Conservation (phyloP, 139 green algal genomes). For the Asterochloris erici region DNA sequence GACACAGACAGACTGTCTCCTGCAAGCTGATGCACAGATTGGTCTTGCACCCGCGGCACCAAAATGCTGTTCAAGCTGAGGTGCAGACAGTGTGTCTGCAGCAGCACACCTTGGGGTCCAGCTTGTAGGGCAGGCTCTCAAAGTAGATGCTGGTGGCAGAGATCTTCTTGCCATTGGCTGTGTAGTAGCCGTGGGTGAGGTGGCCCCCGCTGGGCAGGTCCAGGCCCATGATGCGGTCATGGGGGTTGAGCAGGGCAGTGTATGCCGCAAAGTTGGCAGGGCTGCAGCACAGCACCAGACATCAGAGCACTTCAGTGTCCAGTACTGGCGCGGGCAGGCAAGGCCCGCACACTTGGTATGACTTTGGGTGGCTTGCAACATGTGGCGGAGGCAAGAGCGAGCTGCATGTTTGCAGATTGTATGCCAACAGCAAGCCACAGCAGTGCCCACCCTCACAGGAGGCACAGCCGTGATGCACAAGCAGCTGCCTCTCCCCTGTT, state of each 20-base stretch:
- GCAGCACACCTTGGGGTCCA: slow-evolving; percentile 61
- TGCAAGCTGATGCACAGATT: too few relatives aligned
- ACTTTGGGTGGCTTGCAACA: background rate
- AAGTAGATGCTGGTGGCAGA: slow-evolving; percentile 89
- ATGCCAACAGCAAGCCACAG: too few relatives aligned
- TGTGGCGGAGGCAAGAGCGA: too few relatives aligned
- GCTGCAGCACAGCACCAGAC: slow-evolving; percentile 31
- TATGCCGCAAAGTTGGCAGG: slow-evolving; percentile 98
- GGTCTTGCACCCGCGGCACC: too few relatives aligned
- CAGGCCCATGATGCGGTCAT: slow-evolving; percentile 88
- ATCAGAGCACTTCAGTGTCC: background rate
- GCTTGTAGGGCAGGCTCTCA: slow-evolving; percentile 90
- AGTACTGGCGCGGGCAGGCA: background rate
- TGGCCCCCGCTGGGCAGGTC: slow-evolving; percentile 84
- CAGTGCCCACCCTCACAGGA: too few relatives aligned
- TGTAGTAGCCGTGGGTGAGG: slow-evolving; percentile 93
- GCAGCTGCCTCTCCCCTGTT: too few relatives aligned
- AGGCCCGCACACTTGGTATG: background rate
- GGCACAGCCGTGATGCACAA: too few relatives aligned
- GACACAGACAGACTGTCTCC: too few relatives aligned
- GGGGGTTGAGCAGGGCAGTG: slow-evolving; percentile 76
- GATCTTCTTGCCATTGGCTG: slow-evolving; percentile 77
- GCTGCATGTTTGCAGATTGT: too few relatives aligned
- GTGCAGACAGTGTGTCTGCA: too few relatives aligned
- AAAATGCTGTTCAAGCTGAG: too few relatives aligned